A percentile compares a stretch with the other conserved stretches of the same genome.
phyloP scores from a whole-genome alignment of 441 rosid species.

The Gossypium davidsonii region DNA sequence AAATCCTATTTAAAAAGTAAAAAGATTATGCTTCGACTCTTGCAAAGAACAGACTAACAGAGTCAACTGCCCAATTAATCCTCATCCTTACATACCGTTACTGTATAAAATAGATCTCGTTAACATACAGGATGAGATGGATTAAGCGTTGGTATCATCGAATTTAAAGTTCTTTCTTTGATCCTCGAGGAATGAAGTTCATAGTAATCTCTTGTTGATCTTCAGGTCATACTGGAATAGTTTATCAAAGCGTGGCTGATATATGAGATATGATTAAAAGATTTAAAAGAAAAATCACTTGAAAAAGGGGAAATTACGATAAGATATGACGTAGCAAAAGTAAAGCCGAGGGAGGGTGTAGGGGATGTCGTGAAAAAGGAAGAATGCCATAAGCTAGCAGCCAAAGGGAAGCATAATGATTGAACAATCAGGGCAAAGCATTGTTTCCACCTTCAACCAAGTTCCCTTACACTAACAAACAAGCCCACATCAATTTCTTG shows the following conservation, averaged over 20 bases:
- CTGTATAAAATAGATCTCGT: too few species aligned
- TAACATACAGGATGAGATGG: too few species aligned
- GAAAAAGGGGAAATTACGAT: too few species aligned
- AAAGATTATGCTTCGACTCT: too few species aligned
- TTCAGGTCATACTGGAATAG: neutral
- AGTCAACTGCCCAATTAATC: too few species aligned
- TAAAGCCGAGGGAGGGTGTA: neutral
- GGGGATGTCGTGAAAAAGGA: neutral
- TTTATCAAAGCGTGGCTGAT: neutral
- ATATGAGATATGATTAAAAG: too few species aligned
- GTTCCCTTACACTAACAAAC: neutral
- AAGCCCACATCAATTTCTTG: constrained; percentile 22
- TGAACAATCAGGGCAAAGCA: neutral
- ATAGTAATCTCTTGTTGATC: neutral
- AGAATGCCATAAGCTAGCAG: neutral
- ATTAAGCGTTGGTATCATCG: too few species aligned
- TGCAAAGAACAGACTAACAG: too few species aligned
- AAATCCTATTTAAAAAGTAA: too few species aligned
- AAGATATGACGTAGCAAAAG: neutral
- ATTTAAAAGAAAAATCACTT: neutral
- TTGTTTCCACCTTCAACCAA: neutral
- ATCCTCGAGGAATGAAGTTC: neutral
- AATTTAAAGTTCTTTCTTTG: too few species aligned
- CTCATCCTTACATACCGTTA: too few species aligned
- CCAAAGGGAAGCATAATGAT: neutral